phyloP scores from a whole-genome alignment of 192 early-diverging fungal genomes.

The Paraglomus brasilianum region DNA sequence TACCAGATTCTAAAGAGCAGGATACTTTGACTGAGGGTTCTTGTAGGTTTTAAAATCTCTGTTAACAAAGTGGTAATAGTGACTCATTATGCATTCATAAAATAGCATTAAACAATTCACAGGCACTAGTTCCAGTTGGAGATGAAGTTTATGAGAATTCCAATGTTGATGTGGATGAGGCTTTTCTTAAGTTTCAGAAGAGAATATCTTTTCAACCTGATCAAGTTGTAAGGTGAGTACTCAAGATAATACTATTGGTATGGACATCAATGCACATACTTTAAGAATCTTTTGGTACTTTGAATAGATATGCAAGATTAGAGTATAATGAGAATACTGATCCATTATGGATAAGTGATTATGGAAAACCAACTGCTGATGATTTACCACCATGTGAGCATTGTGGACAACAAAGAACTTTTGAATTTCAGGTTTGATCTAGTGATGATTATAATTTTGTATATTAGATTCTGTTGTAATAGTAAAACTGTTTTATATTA shows the following conservation, averaged over 20 bases:
- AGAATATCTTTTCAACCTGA: constrained; percentile 72
- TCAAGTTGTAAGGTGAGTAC: constrained; percentile 78
- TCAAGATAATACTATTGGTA: neutral
- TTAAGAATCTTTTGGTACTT: neutral
- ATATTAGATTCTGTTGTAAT: neutral
- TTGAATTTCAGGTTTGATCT: constrained; percentile 82
- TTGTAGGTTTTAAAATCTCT: neutral
- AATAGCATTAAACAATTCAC: constrained; percentile 21
- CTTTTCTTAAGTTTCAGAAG: constrained; percentile 90
- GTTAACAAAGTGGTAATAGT: neutral
- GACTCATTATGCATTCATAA: neutral
- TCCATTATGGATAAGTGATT: constrained; percentile 81
- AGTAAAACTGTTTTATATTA: neutral
- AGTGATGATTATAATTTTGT: too few species aligned
- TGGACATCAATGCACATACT: too few species aligned
- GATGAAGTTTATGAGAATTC: constrained; percentile 73
- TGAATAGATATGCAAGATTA: constrained; percentile 54
- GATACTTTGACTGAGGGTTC: constrained; percentile 39
- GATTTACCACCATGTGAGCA: constrained; percentile 67
- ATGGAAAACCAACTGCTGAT: constrained; percentile 51
- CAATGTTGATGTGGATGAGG: constrained; percentile 80
- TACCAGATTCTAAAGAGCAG: constrained; percentile 42
- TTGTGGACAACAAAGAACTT: constrained; percentile 72
- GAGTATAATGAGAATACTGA: constrained; percentile 54
- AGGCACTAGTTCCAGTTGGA: constrained; percentile 51